Evolutionary conservation across 768 basidiomycete species (phyloP), one percentile per base, ranked within the genome.

Genomic region (Dioszegia hungarica): DNA sequence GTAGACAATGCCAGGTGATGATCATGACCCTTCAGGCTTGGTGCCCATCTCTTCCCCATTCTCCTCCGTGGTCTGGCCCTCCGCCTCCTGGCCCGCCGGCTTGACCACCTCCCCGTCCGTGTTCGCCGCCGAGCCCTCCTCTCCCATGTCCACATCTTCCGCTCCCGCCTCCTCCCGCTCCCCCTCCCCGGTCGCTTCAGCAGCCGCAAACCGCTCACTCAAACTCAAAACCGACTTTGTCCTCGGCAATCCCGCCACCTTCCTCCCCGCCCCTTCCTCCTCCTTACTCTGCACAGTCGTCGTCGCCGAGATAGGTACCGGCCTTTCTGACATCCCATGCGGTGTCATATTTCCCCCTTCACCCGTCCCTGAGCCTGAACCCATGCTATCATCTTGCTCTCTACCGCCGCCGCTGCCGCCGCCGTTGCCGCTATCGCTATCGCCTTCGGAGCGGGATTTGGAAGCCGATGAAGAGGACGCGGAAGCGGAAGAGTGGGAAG

Each of bases 261-360:
- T 57, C 51, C 68, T 60, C 24, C n/a, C n/a, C n/a, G n/a, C n/a
- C n/a, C n/a, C n/a, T n/a, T 59, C 61, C 1, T 51, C 62, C 20
- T 54, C 53, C 5, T 51, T 37, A 2, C n/a, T n/a, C n/a, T n/a
- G n/a, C n/a, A 65, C 48, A 5, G 59, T 62, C 1, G 74, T 75
- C 20, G 75, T 76, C 11, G 57, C 60, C 27, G 57, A 63, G 44
- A 76, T 68, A 14, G 75, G 73, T 11, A 70, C 63, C 5, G 75
- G 75, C 33, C 55, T 59, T 27, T 74, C 75, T 24, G 65, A 62
- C 69, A 76, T 71, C 11, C 67, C 75, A 44, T 76, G 75, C 11
- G 67, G 64, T 6, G 67, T 63, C 67, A 76, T 71, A 28, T 62
- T 72, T 1, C 73, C 73, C 3, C 66, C 62, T 57, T 75, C 70